phyloP scores from a whole-genome alignment of 2,329 filamentous ascomycete genomes.

The Colletotrichum sp. region DNA sequence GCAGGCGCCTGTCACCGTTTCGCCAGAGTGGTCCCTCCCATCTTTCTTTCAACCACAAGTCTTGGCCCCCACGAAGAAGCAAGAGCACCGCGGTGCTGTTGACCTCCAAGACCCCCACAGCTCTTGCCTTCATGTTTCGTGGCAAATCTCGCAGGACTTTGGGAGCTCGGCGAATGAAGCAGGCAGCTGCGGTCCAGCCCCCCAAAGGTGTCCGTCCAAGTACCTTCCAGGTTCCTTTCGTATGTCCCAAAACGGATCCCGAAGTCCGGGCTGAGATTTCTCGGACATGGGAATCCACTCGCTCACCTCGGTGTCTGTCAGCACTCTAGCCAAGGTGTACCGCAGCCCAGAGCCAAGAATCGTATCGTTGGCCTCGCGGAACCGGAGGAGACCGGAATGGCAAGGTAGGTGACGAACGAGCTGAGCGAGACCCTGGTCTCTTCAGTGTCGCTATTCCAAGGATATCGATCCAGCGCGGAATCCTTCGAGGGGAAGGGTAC shows the following conservation, averaged over 20 bases:
- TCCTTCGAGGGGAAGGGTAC: background rate
- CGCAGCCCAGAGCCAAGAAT: background rate
- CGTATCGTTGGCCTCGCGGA: background rate
- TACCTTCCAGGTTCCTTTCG: background rate
- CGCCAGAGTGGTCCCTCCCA: background rate
- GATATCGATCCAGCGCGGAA: background rate
- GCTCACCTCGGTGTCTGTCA: conserved; percentile 15
- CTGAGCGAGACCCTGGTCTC: background rate
- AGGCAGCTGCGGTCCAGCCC: background rate
- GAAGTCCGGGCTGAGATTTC: background rate
- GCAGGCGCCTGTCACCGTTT: background rate
- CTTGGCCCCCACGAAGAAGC: background rate
- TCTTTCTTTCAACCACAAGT: background rate
- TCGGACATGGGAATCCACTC: background rate
- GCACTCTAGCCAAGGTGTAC: background rate
- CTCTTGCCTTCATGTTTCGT: background rate
- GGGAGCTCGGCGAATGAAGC: background rate
- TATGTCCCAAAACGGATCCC: background rate
- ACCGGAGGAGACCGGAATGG: background rate
- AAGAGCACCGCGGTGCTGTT: background rate
- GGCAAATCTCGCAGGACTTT: background rate
- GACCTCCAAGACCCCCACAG: background rate
- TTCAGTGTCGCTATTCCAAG: background rate
- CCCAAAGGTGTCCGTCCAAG: background rate
- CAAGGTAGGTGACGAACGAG: background rate